These are phyloP conservation scores for Debaryomycetaceae sp. DNA, from an alignment of 1,139 yeast species.

Conservation along the genomic window DNA sequence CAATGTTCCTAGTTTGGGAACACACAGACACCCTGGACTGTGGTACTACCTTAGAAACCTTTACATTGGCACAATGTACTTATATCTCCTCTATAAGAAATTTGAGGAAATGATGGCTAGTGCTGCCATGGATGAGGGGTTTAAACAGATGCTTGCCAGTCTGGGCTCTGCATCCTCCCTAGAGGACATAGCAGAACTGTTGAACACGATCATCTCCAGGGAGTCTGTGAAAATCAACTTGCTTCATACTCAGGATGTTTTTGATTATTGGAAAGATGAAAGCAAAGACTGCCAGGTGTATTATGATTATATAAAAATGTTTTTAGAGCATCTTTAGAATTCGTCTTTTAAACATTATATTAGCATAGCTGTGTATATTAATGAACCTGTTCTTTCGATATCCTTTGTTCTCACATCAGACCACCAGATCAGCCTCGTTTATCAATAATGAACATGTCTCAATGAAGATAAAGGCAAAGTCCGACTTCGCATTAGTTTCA, in stretches of 20 bases:
- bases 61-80: constrained; percentile 37
- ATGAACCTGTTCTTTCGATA: neutral
- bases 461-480: neutral
- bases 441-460: too few relatives aligned
- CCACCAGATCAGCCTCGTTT: too few relatives aligned
- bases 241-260: constrained; percentile 30
- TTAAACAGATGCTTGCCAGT: constrained; percentile 5
- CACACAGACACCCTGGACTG: constrained; percentile 42
- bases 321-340: constrained; percentile 13
- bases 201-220: constrained; percentile 22
- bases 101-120: constrained; percentile 19
- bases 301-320: constrained; percentile 19
- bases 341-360: neutral
- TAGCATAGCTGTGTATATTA: neutral
- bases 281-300: constrained; percentile 33
- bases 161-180: constrained; percentile 5
- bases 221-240: constrained; percentile 22
- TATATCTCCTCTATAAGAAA: constrained; percentile 35
- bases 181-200: constrained; percentile 11
- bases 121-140: constrained; percentile 7
- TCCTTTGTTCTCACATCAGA: too few relatives aligned
- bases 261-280: constrained; percentile 39
- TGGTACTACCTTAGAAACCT: constrained; percentile 41
- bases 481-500: constrained; percentile 10
- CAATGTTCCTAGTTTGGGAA: constrained; percentile 34